These are phyloP conservation scores for Scleroderma citrinum DNA, from an alignment of 768 basidiomycete genomes.

Conservation along the genomic window DNA sequence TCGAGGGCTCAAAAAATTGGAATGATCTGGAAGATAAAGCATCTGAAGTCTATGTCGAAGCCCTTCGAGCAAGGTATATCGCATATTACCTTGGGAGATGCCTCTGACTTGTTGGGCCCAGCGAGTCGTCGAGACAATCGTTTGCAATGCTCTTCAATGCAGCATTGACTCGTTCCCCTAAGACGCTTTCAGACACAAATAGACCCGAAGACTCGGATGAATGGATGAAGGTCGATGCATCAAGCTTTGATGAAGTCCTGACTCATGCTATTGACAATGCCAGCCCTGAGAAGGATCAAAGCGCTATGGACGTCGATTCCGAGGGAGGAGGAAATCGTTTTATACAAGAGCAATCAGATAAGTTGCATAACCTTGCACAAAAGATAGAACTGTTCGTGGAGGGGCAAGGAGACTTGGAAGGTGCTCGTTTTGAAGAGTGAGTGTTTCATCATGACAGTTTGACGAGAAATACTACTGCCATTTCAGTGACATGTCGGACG, in stretches of 20 bases:
- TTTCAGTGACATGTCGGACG: conserved; percentile 60
- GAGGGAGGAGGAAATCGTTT: conserved; percentile 35
- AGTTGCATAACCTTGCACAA: conserved; percentile 68
- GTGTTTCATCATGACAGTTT: conserved; percentile 19
- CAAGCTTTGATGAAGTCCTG: conserved; percentile 72
- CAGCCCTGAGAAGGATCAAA: conserved; percentile 12
- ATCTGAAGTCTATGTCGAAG: conserved; percentile 54
- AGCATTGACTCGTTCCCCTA: conserved; percentile 45
- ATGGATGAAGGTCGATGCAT: conserved; percentile 80
- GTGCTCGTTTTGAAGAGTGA: conserved; percentile 88
- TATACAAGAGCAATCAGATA: conserved; percentile 60
- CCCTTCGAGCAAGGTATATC: conserved; percentile 63
- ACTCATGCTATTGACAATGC: conserved; percentile 31
- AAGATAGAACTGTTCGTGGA: conserved; percentile 90
- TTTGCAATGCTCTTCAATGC: conserved; percentile 70
- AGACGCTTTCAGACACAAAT: conserved; percentile 14
- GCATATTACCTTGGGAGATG: too few species aligned
- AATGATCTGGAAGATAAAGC: conserved; percentile 67
- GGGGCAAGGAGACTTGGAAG: conserved; percentile 83
- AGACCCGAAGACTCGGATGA: conserved; percentile 65
- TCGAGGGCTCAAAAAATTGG: conserved; percentile 77
- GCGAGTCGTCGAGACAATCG: conserved; percentile 59
- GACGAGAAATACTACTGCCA: conserved; percentile 4
- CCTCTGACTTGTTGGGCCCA: conserved; percentile 15
- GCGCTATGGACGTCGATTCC: conserved; percentile 48